A percentile compares a stretch with the other conserved stretches of the same genome.
These are phyloP conservation scores for Chenopodium suecicum DNA, from an alignment of 148 eudicot genomes.

Conservation along the genomic window DNA sequence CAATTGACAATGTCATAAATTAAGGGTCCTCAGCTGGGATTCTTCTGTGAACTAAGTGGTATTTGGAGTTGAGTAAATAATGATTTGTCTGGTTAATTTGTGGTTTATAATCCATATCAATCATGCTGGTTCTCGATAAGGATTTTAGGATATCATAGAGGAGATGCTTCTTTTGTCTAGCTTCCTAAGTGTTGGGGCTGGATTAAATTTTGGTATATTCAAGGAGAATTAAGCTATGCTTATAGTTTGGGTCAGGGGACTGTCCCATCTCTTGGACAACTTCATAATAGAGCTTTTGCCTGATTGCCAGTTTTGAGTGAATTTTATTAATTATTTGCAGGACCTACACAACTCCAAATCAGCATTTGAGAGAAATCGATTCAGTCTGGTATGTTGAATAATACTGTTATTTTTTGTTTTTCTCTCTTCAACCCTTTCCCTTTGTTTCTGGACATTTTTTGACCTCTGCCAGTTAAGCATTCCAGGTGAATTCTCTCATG, in stretches of 20 bases:
- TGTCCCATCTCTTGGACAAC: too few species aligned
- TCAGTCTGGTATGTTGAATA: constrained; percentile 68
- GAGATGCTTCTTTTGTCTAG: background rate
- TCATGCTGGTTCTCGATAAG: background rate
- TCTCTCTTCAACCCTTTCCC: background rate
- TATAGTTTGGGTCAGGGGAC: background rate
- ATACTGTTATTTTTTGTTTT: constrained; percentile 1
- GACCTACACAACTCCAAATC: constrained; percentile 91
- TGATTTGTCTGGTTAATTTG: background rate
- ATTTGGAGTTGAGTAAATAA: background rate
- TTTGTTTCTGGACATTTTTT: constrained; percentile 11
- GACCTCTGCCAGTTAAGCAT: constrained; percentile 45
- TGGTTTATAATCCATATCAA: background rate
- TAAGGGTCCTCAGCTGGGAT: background rate
- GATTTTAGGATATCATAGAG: background rate
- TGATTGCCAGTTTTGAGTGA: background rate
- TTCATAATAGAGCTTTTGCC: background rate
- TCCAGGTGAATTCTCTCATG: constrained; percentile 85
- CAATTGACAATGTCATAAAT: too few species aligned
- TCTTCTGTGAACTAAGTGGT: background rate
- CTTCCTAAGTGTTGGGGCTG: background rate
- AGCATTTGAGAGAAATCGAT: constrained; percentile 86
- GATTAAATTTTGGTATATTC: background rate
- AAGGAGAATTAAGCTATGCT: background rate
- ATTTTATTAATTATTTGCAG: constrained; percentile 36